Evolutionary conservation across 2,329 filamentous ascomycete species (phyloP).

Genomic region (Thyridium curvatum): DNA sequence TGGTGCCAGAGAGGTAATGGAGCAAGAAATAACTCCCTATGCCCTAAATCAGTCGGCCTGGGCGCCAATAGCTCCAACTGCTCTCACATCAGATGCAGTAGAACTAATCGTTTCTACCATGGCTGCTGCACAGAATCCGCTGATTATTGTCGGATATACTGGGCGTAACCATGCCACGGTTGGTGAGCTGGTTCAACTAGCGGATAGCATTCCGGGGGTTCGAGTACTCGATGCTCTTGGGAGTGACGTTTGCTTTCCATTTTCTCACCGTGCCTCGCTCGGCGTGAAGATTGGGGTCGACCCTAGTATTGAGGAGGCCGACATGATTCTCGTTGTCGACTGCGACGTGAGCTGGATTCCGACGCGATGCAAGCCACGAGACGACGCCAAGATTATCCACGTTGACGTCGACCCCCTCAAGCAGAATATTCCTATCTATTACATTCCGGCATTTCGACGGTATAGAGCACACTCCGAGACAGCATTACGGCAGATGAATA

Average conservation of each 20-base stretch:
- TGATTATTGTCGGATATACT: slow-evolving; percentile 67
- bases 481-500: slow-evolving; percentile 63
- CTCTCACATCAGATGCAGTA: slow-evolving; percentile 44
- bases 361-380: slow-evolving; percentile 55
- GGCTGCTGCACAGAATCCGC: slow-evolving; percentile 55
- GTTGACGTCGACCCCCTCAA: slow-evolving; percentile 62
- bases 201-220: slow-evolving; percentile 60
- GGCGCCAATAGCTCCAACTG: slow-evolving; percentile 64
- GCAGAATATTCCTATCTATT: slow-evolving; percentile 68
- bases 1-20: slow-evolving; percentile 76
- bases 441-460: slow-evolving; percentile 58
- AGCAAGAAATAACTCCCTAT: slow-evolving; percentile 74
- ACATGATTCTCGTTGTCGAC: slow-evolving; percentile 42
- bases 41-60: slow-evolving; percentile 60
- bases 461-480: slow-evolving; percentile 61
- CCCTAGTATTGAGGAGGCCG: no score
- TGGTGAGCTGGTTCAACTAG: slow-evolving; percentile 57
- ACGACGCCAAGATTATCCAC: slow-evolving; percentile 52
- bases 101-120: slow-evolving; percentile 56
- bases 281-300: slow-evolving; percentile 44
- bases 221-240: slow-evolving; percentile 71
- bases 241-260: slow-evolving; percentile 76
- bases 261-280: slow-evolving; percentile 60
- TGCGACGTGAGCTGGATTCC: slow-evolving; percentile 92
- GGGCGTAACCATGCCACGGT: slow-evolving; percentile 63